Conservation (phyloP, 306 rosid genomes). For the Glycine soja region DNA sequence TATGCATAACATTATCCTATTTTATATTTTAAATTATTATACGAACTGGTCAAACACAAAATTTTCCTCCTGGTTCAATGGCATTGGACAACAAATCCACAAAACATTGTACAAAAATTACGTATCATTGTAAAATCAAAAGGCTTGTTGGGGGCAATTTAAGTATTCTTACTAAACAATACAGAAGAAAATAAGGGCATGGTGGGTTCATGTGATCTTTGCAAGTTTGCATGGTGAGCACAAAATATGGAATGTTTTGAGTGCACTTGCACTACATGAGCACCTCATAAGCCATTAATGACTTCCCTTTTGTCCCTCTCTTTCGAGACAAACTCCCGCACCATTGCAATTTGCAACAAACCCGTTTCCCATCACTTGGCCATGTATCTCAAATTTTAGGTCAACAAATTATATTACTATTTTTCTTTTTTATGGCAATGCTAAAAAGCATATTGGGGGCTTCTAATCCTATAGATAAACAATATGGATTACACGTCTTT, state of each 20-base stretch:
- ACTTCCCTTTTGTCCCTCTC: conserved; percentile 50
- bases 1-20: neutral
- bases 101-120: neutral
- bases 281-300: conserved; percentile 42
- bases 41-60: neutral
- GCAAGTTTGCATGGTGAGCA: conserved; percentile 50
- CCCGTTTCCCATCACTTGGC: conserved; percentile 19
- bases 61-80: neutral
- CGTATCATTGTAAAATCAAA: neutral
- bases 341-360: conserved; percentile 49
- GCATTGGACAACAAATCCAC: neutral
- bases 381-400: neutral
- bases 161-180: neutral
- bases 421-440: conserved; percentile 6
- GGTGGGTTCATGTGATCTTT: conserved; percentile 4
- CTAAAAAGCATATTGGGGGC: neutral
- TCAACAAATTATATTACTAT: conserved; percentile 2
- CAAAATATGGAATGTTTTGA: conserved; percentile 47
- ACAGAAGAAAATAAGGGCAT: neutral
- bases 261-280: conserved; percentile 42
- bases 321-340: conserved; percentile 46
- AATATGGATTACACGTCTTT: conserved; percentile 45
- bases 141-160: neutral
- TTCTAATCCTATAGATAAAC: conserved; percentile 28
- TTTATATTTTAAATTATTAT: neutral